Base-by-base conservation (phyloP, 75 land plant genomes). In the Chamaecyparis obtusa region DNA sequence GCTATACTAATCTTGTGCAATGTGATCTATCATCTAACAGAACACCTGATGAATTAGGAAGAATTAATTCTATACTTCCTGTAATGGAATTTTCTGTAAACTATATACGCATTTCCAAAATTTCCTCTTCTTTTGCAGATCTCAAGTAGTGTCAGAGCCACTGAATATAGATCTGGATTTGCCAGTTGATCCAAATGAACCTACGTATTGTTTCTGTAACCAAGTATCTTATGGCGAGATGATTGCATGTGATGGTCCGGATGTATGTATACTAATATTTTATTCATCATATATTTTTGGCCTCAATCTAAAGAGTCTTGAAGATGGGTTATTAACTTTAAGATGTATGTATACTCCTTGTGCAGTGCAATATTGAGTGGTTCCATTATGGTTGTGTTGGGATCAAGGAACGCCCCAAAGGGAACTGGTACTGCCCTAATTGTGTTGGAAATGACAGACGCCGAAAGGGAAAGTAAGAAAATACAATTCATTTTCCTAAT, bases 101-200 rank as follows among this genome's bases (percentile, higher is more conserved):
- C 27, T 9, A 46, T 32, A 81, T 37, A 11, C 46, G 27, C 83
- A 44, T 1, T 24, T 46, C 48, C 21, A n/a, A 81, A 81, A n/a
- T 44, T 27, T 81, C n/a, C 44, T 77, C 84, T 3, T 35, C 0
- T 86, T 69, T 48, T 92, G 87, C 93, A 95, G 97, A 85, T 90
- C 91, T 71, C 92, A 86, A 16, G 86, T 85, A 7, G 83, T 89
- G 32, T 88, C 90, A 84, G 90, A 94, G 37, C 89, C 92, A 69
- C 90, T 94, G 60, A 87, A 87, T 84, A 92, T 95, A 85, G 97
- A 94, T 17, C 86, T 98, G 77, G 99, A 98, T 86, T 82, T 98
- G 82, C 99, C 99, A n/a, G 95, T 98, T 33, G 99, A 98, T 91
- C 99, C 99, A 86, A 98, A 98, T 90, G 99, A 98, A 91, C 99